phyloP scores from a whole-genome alignment of 1,284 basidiomycete genomes.

The Schizophyllum amplum region DNA sequence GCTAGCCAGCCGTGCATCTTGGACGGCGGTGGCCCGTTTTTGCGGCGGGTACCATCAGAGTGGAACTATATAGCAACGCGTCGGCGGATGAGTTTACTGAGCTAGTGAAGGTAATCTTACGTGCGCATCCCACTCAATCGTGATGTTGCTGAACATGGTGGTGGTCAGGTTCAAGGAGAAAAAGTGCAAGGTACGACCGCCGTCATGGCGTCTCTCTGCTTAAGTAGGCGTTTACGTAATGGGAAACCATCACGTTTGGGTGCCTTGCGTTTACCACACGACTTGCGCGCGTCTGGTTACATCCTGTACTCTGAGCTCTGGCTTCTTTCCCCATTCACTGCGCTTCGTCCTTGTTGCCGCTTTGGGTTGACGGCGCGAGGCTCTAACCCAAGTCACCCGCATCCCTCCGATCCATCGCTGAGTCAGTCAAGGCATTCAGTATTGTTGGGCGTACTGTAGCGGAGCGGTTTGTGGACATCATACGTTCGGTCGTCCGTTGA shows the following conservation, averaged over 20 bases:
- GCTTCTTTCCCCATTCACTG: no score
- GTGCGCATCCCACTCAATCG: conserved; percentile 31
- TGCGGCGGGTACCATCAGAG: conserved; percentile 39
- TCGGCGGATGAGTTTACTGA: conserved; percentile 1
- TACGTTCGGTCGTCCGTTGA: no score
- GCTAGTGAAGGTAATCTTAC: conserved; percentile 18
- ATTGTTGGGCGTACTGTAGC: no score
- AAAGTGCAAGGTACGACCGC: not conserved
- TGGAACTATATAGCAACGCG: conserved; percentile 27
- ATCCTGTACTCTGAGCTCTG: no score
- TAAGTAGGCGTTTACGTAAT: not conserved
- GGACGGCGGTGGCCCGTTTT: conserved; percentile 41
- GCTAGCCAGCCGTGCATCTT: conserved; percentile 69
- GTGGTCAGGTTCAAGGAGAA: conserved; percentile 5
- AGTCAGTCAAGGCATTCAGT: no score
- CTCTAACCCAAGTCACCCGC: no score
- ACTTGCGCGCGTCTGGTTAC: not conserved
- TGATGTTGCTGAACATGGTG: conserved; percentile 3
- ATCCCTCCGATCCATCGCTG: no score
- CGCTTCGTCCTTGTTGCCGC: no score
- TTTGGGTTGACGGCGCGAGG: no score
- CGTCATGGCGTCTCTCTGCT: not conserved
- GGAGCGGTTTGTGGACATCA: no score
- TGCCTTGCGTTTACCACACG: not conserved
- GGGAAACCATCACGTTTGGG: not conserved